phyloP scores from a whole-genome alignment of 2,329 filamentous ascomycete species.

The Pestalotiopsis sp. region DNA sequence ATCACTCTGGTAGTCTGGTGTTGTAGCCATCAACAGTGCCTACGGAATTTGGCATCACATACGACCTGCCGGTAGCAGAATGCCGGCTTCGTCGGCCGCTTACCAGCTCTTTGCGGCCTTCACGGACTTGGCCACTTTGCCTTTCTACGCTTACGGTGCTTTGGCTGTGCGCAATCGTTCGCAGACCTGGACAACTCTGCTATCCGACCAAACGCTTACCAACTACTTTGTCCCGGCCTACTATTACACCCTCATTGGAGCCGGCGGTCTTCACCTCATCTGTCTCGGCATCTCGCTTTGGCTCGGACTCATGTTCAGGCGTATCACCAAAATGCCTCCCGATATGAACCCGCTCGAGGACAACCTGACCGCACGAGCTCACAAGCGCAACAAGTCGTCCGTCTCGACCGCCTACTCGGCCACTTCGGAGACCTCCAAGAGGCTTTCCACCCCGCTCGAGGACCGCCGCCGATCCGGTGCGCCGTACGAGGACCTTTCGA shows the following conservation, averaged over 20 bases:
- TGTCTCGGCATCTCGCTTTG: conserved; percentile 74
- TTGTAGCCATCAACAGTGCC: conserved; percentile 69
- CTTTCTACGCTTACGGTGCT: conserved; percentile 60
- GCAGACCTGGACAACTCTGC: conserved; percentile 67
- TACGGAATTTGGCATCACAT: conserved; percentile 84
- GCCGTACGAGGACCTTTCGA: conserved; percentile 46
- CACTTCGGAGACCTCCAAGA: conserved; percentile 58
- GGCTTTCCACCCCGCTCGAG: conserved; percentile 51
- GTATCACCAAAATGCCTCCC: conserved; percentile 80
- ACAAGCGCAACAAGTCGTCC: conserved; percentile 75
- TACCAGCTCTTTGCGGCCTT: conserved; percentile 85
- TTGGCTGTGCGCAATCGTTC: conserved; percentile 48
- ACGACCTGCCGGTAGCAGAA: conserved; percentile 69
- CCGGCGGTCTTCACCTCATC: conserved; percentile 69
- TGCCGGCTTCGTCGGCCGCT: conserved; percentile 79
- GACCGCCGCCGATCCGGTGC: conserved; percentile 44
- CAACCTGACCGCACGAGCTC: conserved; percentile 73
- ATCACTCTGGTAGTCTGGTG: conserved; percentile 65
- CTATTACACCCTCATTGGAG: conserved; percentile 68
- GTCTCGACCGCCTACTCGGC: conserved; percentile 47
- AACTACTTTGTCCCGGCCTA: conserved; percentile 65
- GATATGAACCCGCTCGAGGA: conserved; percentile 95
- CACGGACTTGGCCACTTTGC: conserved; percentile 63
- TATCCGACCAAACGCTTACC: conserved; percentile 57
- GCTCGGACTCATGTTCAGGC: conserved; percentile 77